Evolutionary conservation across 2,329 filamentous ascomycete species (phyloP).

Genomic region (Cladosporium velox): DNA sequence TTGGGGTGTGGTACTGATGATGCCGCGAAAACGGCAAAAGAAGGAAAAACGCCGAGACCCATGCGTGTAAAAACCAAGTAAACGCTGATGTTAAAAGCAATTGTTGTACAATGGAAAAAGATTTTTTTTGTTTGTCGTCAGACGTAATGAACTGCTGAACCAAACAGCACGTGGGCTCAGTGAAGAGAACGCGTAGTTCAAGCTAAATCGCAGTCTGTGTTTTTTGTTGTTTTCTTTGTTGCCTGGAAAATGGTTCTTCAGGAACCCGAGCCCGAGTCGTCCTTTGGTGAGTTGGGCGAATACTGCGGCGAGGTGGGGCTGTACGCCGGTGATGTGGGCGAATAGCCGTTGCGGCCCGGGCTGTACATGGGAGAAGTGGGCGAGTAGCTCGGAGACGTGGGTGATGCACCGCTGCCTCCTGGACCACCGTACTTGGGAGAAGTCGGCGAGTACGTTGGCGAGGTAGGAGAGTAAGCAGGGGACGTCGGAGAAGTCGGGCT

Average conservation of each 20-base stretch:
- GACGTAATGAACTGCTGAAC: background rate
- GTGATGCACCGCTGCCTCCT: constrained; percentile 50
- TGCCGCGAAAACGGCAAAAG: background rate
- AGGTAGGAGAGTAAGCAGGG: constrained; percentile 62
- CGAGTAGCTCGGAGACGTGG: constrained; percentile 50
- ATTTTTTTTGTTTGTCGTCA: constrained; percentile 16
- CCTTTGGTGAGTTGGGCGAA: constrained; percentile 38
- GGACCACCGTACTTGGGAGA: constrained; percentile 45
- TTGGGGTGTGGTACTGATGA: constrained; percentile 17
- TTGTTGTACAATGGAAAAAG: constrained; percentile 18
- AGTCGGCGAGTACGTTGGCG: constrained; percentile 56
- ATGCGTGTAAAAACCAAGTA: constrained; percentile 17
- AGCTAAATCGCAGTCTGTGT: background rate
- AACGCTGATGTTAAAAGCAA: constrained; percentile 15
- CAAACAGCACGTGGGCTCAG: constrained; percentile 36
- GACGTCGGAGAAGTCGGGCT: constrained; percentile 61
- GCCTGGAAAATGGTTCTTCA: constrained; percentile 1
- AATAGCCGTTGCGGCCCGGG: constrained; percentile 43
- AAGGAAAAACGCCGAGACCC: constrained; percentile 16
- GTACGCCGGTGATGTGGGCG: constrained; percentile 33
- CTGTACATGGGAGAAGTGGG: constrained; percentile 61
- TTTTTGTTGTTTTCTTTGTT: constrained; percentile 20
- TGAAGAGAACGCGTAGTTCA: constrained; percentile 35
- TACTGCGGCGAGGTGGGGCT: constrained; percentile 33
- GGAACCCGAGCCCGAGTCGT: constrained; percentile 25